These are phyloP conservation scores for Mycena chlorophos DNA, from an alignment of 768 basidiomycete genomes.

Conservation along the genomic window DNA sequence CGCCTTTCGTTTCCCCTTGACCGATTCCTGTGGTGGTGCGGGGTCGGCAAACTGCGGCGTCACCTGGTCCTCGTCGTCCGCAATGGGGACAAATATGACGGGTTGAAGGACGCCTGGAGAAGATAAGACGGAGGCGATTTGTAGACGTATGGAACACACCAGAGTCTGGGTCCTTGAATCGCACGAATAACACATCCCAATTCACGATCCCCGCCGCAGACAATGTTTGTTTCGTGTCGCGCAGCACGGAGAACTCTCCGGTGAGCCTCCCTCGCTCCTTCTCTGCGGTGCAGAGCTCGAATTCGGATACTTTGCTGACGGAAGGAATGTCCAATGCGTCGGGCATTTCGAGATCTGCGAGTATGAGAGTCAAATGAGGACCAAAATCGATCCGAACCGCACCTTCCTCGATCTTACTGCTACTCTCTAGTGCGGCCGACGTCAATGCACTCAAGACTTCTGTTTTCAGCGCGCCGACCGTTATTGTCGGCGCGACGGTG, in stretches of 20 bases:
- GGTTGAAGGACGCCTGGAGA: slow-evolving; percentile 57
- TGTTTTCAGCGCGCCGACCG: slow-evolving; percentile 58
- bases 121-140: slow-evolving; percentile 14
- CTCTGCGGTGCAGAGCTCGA: slow-evolving; percentile 61
- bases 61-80: slow-evolving; percentile 63
- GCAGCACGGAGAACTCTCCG: slow-evolving; percentile 54
- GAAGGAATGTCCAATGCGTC: slow-evolving; percentile 28
- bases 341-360: slow-evolving; percentile 28
- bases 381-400: slow-evolving; percentile 29
- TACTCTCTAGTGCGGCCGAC: slow-evolving; percentile 47
- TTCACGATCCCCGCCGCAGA: slow-evolving; percentile 54
- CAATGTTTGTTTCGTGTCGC: slow-evolving; percentile 37
- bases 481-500: slow-evolving; percentile 53
- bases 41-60: slow-evolving; percentile 19
- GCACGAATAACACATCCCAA: slow-evolving; percentile 71
- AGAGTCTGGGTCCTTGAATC: slow-evolving; percentile 57
- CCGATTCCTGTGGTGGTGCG: slow-evolving; percentile 32
- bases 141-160: slow-evolving; percentile 46
- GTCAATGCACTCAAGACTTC: slow-evolving; percentile 64
- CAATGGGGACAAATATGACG: slow-evolving; percentile 55
- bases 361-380: slow-evolving; percentile 22
- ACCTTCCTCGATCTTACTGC: slow-evolving; percentile 25
- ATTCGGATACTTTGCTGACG: slow-evolving; percentile 44
- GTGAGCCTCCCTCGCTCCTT: slow-evolving; percentile 55
- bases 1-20: slow-evolving; percentile 64